phyloP scores from a whole-genome alignment of 495 filamentous ascomycete species.

The Talaromyces borbonicus region DNA sequence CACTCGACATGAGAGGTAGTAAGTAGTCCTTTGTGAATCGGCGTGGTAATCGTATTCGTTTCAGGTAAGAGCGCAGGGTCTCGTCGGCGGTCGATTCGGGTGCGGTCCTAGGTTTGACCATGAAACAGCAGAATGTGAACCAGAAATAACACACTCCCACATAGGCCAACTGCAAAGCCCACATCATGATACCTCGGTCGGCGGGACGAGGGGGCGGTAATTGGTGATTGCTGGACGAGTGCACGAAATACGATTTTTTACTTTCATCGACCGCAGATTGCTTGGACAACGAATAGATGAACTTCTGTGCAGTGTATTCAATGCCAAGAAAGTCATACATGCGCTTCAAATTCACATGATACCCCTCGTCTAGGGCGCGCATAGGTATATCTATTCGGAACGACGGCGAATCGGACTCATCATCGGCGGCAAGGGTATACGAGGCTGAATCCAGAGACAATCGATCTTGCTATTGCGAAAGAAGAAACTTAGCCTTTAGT shows the following conservation, averaged over 20 bases:
- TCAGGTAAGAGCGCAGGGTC: conserved; percentile 32
- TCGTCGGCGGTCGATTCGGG: conserved; percentile 24
- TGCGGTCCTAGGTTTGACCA: conserved; percentile 9
- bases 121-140: conserved; percentile 34
- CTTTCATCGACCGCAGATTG: background rate
- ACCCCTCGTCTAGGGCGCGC: conserved; percentile 45
- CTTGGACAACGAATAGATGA: conserved; percentile 32
- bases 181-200: conserved; percentile 10
- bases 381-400: conserved; percentile 38
- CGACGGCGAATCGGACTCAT: background rate
- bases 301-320: conserved; percentile 15
- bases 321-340: background rate
- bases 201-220: conserved; percentile 27
- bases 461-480: background rate
- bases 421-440: too few species aligned
- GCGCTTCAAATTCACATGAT: conserved; percentile 19
- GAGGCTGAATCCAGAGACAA: background rate
- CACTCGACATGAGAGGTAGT: conserved; percentile 41
- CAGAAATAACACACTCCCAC: conserved; percentile 36
- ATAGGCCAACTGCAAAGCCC: conserved; percentile 30
- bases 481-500: too few species aligned
- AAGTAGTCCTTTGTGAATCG: conserved; percentile 35
- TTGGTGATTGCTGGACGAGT: conserved; percentile 41
- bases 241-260: conserved; percentile 26
- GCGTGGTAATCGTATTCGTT: conserved; percentile 32